Percentiles rank a stretch among this genome's conserved stretches.
phyloP scores from a whole-genome alignment of 495 filamentous ascomycete genomes.

The Hypoxylon cercidicola region DNA sequence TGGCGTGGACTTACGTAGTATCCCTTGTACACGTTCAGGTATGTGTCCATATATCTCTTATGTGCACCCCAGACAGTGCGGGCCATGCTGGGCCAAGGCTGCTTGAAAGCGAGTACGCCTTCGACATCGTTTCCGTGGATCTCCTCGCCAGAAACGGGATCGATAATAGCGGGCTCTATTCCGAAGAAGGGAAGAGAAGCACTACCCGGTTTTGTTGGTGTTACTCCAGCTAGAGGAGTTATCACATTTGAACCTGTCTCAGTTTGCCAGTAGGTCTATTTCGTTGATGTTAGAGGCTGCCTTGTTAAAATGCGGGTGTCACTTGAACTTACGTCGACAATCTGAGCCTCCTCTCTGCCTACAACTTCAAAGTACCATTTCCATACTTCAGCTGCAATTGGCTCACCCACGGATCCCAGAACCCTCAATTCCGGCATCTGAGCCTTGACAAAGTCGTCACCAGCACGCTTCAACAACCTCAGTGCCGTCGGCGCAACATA shows the following conservation, averaged over 20 bases:
- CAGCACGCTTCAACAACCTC: slow-evolving; percentile 91
- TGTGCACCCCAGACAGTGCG: slow-evolving; percentile 98
- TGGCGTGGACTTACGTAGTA: slow-evolving; percentile 79
- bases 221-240: slow-evolving; percentile 77
- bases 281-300: slow-evolving; percentile 28
- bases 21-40: slow-evolving; percentile 96
- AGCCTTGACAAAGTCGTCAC: slow-evolving; percentile 87
- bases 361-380: slow-evolving; percentile 99
- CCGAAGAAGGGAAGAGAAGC: slow-evolving; percentile 94
- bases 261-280: slow-evolving; percentile 99
- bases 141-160: slow-evolving; percentile 94
- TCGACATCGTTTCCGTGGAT: slow-evolving; percentile 97
- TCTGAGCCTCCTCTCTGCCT: slow-evolving; percentile 90
- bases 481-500: slow-evolving; percentile 97
- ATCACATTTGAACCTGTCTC: slow-evolving; percentile 97
- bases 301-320: background rate
- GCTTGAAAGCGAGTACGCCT: slow-evolving; percentile 97
- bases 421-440: slow-evolving; percentile 90
- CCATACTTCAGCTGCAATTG: slow-evolving; percentile 98
- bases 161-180: slow-evolving; percentile 97
- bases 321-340: slow-evolving; percentile 83
- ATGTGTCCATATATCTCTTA: slow-evolving; percentile 98
- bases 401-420: slow-evolving; percentile 96
- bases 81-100: slow-evolving; percentile 98
- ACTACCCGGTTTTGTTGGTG: slow-evolving; percentile 80